A percentile compares a stretch with the other conserved stretches of the same genome.
Conservation (phyloP, 805 yeast genomes). For the Wickerhamomyces hampshirensis region DNA sequence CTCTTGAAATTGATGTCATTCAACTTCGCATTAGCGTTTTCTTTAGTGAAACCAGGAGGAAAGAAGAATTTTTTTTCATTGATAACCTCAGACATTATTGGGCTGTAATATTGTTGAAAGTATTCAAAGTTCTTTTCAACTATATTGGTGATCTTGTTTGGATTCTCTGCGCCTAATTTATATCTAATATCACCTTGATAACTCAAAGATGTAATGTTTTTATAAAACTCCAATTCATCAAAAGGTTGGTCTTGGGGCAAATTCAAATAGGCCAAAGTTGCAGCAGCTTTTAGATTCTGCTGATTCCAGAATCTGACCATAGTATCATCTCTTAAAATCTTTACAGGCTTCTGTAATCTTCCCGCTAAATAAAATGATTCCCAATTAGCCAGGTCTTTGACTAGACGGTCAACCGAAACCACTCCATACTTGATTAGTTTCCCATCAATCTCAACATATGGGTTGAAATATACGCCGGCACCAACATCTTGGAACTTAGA, state of each 20-base stretch:
- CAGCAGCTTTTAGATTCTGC: slow-evolving; percentile 71
- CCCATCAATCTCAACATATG: slow-evolving; percentile 65
- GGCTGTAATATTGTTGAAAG: slow-evolving; percentile 72
- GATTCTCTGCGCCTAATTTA: slow-evolving; percentile 85
- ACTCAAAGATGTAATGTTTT: slow-evolving; percentile 72
- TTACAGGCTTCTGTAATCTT: slow-evolving; percentile 89
- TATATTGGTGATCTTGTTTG: slow-evolving; percentile 80
- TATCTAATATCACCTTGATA: slow-evolving; percentile 90
- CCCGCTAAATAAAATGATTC: slow-evolving; percentile 84
- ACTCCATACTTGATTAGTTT: slow-evolving; percentile 80
- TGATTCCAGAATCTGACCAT: slow-evolving; percentile 65
- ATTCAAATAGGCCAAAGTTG: slow-evolving; percentile 48
- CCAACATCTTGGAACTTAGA: slow-evolving; percentile 62
- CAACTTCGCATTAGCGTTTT: slow-evolving; percentile 33
- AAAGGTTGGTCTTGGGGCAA: slow-evolving; percentile 33
- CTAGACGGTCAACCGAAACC: slow-evolving; percentile 54
- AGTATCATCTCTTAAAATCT: slow-evolving; percentile 60
- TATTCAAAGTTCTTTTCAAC: slow-evolving; percentile 68
- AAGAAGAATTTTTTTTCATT: slow-evolving; percentile 27
- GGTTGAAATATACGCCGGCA: slow-evolving; percentile 93
- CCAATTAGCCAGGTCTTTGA: slow-evolving; percentile 81
- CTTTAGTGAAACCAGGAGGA: slow-evolving; percentile 35
- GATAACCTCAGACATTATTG: slow-evolving; percentile 39
- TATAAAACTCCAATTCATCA: slow-evolving; percentile 63
- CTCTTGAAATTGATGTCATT: slow-evolving; percentile 57